phyloP scores from a whole-genome alignment of 2,329 filamentous ascomycete genomes.

The Arthroderma sp. region DNA sequence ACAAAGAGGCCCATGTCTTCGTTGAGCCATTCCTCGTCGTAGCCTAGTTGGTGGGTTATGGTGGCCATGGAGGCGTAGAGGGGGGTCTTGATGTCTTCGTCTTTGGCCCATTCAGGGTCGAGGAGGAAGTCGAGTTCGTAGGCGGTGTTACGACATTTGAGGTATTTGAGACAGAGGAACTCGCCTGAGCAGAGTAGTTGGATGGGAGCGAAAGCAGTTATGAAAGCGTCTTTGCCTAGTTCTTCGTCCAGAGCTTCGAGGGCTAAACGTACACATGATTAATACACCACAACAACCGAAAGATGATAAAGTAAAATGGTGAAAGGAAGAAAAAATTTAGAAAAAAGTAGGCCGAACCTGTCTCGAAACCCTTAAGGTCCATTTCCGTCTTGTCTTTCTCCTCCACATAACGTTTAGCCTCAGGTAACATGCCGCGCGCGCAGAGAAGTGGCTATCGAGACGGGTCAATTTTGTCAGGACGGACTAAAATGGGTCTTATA shows the following conservation, averaged over 20 bases:
- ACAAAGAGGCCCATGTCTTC: constrained; percentile 8
- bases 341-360: neutral
- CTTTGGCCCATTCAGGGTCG: constrained; percentile 24
- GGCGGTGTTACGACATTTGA: constrained; percentile 23
- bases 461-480: neutral
- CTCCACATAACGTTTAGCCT: neutral
- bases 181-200: constrained; percentile 22
- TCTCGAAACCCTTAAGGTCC: neutral
- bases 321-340: neutral
- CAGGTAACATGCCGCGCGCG: neutral
- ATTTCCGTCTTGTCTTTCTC: neutral
- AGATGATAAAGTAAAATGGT: neutral
- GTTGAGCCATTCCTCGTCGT: constrained; percentile 9
- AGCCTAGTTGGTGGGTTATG: constrained; percentile 2
- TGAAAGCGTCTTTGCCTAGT: constrained; percentile 22
- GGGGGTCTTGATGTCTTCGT: constrained; percentile 24
- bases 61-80: constrained; percentile 15
- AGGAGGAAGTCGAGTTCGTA: constrained; percentile 25
- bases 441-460: neutral
- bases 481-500: neutral
- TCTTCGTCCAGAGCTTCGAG: constrained; percentile 23
- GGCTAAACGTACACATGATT: constrained; percentile 12
- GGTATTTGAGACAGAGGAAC: constrained; percentile 23
- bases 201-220: constrained; percentile 25
- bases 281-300: neutral